These are phyloP conservation scores for Eucalyptus coolabah DNA, from an alignment of 345 rosid genomes.

Conservation along the genomic window DNA sequence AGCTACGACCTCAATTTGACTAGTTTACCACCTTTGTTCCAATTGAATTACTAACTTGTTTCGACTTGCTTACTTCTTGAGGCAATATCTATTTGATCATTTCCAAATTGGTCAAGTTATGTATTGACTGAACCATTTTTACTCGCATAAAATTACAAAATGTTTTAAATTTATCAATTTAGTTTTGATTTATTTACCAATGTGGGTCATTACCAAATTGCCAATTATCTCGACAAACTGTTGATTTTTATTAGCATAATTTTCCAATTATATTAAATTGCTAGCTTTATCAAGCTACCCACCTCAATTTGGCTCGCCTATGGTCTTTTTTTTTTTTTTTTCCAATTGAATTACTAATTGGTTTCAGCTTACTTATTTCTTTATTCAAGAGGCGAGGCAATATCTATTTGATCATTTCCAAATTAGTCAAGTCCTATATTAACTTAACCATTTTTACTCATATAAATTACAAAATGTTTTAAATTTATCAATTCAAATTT, in stretches of 20 bases:
- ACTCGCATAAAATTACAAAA: background rate
- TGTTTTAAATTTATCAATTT: background rate
- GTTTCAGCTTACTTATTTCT: fast-evolving
- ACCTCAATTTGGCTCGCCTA: background rate
- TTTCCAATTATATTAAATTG: too few species aligned
- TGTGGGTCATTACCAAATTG: background rate
- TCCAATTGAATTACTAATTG: too few species aligned
- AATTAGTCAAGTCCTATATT: background rate
- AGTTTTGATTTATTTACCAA: too few species aligned
- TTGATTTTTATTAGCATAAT: background rate
- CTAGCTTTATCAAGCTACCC: background rate
- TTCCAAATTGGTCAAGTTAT: background rate
- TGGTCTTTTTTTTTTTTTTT: too few species aligned
- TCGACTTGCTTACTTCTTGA: background rate
- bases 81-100: too few species aligned
- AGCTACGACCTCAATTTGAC: background rate
- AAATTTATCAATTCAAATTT: background rate
- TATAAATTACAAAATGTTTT: background rate
- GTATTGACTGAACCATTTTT: background rate
- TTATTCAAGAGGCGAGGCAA: background rate
- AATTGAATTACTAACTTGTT: too few species aligned
- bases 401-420: background rate
- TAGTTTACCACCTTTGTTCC: background rate
- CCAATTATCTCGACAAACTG: too few species aligned
- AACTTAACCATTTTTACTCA: background rate